Conservation (phyloP, 768 basidiomycete genomes). For the Phylloporus scabripes region DNA sequence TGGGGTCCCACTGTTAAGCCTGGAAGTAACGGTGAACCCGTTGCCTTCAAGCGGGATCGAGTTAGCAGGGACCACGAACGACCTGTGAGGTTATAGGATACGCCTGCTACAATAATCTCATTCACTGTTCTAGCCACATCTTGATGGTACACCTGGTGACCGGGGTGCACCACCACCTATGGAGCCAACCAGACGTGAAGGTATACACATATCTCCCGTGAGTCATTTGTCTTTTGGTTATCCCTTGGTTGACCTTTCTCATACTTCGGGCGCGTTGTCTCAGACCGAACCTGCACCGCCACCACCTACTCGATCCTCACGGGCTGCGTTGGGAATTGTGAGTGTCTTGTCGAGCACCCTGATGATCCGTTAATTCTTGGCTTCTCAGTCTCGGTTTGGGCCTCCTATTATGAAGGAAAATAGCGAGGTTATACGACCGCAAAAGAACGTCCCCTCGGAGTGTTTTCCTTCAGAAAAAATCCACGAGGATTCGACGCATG, state of each 20-base stretch:
- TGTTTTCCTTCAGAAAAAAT: constrained; percentile 9
- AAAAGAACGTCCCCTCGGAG: constrained; percentile 14
- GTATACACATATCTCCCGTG: constrained; percentile 17
- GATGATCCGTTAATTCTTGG: background rate
- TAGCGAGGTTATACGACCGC: constrained; percentile 3
- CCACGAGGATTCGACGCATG: constrained; percentile 17
- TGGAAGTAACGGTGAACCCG: constrained; percentile 20
- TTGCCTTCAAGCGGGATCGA: constrained; percentile 14
- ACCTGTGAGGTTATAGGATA: constrained; percentile 12
- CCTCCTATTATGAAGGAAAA: constrained; percentile 25
- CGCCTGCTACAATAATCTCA: constrained; percentile 4
- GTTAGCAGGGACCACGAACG: constrained; percentile 20
- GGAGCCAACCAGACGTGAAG: constrained; percentile 12
- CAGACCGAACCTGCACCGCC: constrained; percentile 6
- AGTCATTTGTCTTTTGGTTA: background rate
- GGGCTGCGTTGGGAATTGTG: constrained; percentile 14
- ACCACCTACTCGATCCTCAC: constrained; percentile 10
- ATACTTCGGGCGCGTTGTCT: constrained; percentile 2
- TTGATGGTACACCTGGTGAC: constrained; percentile 8
- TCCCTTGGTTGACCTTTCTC: background rate
- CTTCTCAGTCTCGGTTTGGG: constrained; percentile 28
- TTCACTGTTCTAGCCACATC: constrained; percentile 10
- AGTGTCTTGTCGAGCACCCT: background rate
- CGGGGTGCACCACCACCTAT: background rate
- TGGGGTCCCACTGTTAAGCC: background rate